phyloP scores from a whole-genome alignment of 441 rosid genomes.

The Rhodomyrtus psidioides region DNA sequence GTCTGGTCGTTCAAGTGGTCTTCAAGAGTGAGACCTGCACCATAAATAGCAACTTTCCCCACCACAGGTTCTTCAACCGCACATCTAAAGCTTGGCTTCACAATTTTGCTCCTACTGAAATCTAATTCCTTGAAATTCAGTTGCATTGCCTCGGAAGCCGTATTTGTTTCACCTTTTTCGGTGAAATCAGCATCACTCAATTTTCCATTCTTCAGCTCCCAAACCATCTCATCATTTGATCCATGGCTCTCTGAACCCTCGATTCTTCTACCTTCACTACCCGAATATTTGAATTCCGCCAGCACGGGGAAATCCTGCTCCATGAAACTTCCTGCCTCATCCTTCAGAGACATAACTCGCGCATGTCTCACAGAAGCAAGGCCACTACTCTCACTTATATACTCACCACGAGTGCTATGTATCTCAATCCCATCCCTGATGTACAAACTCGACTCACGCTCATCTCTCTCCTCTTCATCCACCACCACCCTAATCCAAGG shows the following conservation, averaged over 20 bases:
- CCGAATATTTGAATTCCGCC: neutral
- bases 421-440: neutral
- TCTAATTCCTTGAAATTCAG: neutral
- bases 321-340: neutral
- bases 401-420: neutral
- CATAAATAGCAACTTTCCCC: neutral
- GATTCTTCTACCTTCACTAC: neutral
- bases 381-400: neutral
- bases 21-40: neutral
- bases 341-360: neutral
- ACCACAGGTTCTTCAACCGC: neutral
- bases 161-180: neutral
- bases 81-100: neutral
- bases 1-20: neutral
- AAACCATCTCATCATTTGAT: neutral
- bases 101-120: neutral
- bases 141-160: neutral
- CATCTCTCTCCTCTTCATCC: constrained; percentile 8
- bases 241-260: neutral
- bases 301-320: neutral
- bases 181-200: neutral
- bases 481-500: constrained; percentile 16
- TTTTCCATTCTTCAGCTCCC: neutral
- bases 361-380: neutral
- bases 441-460: neutral